Percentiles rank a stretch among this genome's conserved stretches.
Evolutionary conservation across 768 basidiomycete species (phyloP).

Genomic region (Crucibulum laeve): DNA sequence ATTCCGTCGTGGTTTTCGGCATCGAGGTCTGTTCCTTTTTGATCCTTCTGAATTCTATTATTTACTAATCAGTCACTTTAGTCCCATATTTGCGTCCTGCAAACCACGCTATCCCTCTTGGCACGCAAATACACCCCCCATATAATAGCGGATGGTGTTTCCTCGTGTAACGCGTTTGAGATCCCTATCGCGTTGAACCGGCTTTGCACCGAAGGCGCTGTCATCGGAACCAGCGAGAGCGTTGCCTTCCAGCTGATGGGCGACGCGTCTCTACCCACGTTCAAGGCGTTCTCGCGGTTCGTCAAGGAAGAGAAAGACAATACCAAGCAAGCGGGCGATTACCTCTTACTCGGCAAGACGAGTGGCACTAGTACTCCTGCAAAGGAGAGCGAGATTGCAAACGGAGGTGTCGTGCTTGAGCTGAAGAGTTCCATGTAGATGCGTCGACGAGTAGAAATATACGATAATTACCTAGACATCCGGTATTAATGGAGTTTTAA

Average conservation of each 20-base stretch:
- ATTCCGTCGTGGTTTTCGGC: conserved; percentile 74
- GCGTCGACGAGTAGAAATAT: neutral
- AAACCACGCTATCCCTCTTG: conserved; percentile 73
- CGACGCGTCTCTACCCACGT: conserved; percentile 58
- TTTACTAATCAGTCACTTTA: conserved; percentile 19
- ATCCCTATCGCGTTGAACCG: conserved; percentile 68
- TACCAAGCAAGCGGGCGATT: conserved; percentile 41
- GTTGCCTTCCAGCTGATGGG: conserved; percentile 70
- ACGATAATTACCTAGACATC: neutral
- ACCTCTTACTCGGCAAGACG: conserved; percentile 16
- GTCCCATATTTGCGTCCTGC: conserved; percentile 89
- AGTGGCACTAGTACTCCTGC: neutral
- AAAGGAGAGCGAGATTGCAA: conserved; percentile 8
- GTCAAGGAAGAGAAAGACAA: conserved; percentile 76
- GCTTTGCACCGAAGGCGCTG: conserved; percentile 69
- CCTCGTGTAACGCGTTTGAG: conserved; percentile 77
- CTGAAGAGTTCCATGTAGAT: conserved; percentile 15
- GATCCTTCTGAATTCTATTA: neutral
- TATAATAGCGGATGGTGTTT: conserved; percentile 81
- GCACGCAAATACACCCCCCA: conserved; percentile 41
- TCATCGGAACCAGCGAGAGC: conserved; percentile 79
- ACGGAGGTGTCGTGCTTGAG: conserved; percentile 8
- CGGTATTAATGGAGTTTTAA: too few species aligned
- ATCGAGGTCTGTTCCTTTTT: conserved; percentile 79
- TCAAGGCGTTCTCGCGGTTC: conserved; percentile 67